phyloP scores from a whole-genome alignment of 306 rosid genomes.

The Lagenaria siceraria region DNA sequence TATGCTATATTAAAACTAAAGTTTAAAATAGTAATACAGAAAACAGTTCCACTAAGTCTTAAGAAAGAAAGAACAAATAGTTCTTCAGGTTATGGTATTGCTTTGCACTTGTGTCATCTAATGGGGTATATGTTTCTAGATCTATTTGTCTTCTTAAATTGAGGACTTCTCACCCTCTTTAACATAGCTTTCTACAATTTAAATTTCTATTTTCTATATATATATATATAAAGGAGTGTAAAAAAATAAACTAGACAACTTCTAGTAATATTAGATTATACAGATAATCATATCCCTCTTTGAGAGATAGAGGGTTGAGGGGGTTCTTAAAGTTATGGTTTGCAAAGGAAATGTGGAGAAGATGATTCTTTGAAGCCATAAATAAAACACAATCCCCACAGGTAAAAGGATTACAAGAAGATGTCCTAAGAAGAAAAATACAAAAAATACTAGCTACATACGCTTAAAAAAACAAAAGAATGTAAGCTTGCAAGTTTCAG shows the following conservation, averaged over 20 bases:
- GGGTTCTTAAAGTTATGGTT: not conserved
- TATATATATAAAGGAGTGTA: not conserved
- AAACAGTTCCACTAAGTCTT: not conserved
- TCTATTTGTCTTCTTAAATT: not conserved
- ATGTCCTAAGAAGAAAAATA: not conserved
- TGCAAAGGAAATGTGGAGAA: not conserved
- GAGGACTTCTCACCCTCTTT: not conserved
- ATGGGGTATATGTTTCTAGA: not conserved
- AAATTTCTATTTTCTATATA: not conserved
- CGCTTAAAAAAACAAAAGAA: not conserved
- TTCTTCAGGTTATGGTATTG: not conserved
- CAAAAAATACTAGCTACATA: not conserved
- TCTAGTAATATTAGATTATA: not conserved
- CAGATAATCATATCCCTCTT: not conserved
- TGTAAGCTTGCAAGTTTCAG: not conserved
- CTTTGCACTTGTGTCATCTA: not conserved
- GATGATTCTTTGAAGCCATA: not conserved
- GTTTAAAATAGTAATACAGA: not conserved
- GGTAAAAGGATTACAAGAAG: not conserved
- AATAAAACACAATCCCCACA: too few species aligned
- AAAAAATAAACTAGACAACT: not conserved
- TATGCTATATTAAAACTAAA: not conserved
- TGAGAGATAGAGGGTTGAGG: not conserved
- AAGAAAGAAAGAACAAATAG: too few species aligned
- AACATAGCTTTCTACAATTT: not conserved